phyloP scores from a whole-genome alignment of 805 yeast genomes.

The Nematodospora valgi region DNA sequence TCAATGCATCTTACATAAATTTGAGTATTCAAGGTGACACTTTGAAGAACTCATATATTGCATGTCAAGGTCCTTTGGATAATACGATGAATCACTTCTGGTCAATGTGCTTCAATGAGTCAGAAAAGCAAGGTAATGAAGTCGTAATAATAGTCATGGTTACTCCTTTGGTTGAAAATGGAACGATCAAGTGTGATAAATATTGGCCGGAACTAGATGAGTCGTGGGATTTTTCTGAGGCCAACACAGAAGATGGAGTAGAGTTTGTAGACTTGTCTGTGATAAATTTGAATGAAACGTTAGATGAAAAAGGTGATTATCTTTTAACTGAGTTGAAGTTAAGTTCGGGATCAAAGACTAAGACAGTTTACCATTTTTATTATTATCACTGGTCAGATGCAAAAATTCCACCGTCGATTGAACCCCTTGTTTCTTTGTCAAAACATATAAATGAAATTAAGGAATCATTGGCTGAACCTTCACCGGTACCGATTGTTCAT shows the following conservation, averaged over 20 bases:
- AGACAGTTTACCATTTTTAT: constrained; percentile 36
- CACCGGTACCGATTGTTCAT: constrained; percentile 29
- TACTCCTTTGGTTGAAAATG: constrained; percentile 50
- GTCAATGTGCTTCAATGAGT: constrained; percentile 42
- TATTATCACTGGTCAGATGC: constrained; percentile 46
- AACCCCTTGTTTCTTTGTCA: constrained; percentile 26
- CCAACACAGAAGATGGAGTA: constrained; percentile 19
- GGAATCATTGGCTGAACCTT: neutral
- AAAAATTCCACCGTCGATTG: constrained; percentile 31
- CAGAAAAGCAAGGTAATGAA: constrained; percentile 23
- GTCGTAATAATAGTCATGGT: constrained; percentile 35
- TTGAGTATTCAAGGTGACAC: neutral
- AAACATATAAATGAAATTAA: constrained; percentile 15
- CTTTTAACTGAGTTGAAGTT: constrained; percentile 25
- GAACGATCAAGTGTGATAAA: constrained; percentile 36
- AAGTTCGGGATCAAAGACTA: constrained; percentile 13
- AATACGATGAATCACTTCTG: constrained; percentile 44
- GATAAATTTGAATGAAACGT: constrained; percentile 16
- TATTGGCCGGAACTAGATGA: constrained; percentile 37
- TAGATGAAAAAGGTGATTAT: constrained; percentile 11
- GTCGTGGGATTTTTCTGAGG: constrained; percentile 17
- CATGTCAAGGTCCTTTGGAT: constrained; percentile 64
- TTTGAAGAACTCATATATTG: constrained; percentile 43
- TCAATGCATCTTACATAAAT: constrained; percentile 33
- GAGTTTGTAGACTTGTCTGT: constrained; percentile 15